Percentiles rank a stretch among this genome's conserved stretches.
phyloP scores from a whole-genome alignment of 2,329 filamentous ascomycete genomes.

The Ascochyta rabiei region DNA sequence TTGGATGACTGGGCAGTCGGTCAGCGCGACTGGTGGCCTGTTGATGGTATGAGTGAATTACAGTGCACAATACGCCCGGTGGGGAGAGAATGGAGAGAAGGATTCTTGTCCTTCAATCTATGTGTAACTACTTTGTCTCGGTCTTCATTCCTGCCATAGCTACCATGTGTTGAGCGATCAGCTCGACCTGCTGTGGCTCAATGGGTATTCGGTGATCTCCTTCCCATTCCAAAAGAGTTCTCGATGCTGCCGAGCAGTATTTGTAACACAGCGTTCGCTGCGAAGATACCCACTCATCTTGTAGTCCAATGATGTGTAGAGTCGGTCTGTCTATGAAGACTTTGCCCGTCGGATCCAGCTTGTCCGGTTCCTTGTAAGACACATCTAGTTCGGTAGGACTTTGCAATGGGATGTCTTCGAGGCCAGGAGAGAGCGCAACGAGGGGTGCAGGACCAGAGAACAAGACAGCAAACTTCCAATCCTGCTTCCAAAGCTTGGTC shows the following conservation, averaged over 20 bases:
- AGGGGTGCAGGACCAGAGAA: neutral
- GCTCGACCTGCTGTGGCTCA: neutral
- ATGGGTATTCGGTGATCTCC: neutral
- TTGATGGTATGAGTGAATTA: neutral
- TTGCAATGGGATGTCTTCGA: neutral
- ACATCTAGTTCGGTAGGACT: neutral
- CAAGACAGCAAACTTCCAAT: neutral
- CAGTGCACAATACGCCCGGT: too few species aligned
- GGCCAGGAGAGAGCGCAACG: neutral
- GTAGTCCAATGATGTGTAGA: neutral
- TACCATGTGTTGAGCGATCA: neutral
- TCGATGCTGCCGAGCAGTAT: neutral
- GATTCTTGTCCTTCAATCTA: too few species aligned
- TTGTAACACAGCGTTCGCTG: neutral
- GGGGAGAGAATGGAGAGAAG: too few species aligned
- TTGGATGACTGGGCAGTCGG: slow-evolving; percentile 68
- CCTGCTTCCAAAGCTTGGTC: neutral
- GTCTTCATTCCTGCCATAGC: neutral
- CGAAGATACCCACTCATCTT: neutral
- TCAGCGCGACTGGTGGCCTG: neutral
- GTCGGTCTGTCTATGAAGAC: neutral
- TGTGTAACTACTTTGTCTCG: neutral
- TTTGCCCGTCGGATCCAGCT: neutral
- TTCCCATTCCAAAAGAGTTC: neutral
- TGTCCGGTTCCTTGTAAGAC: neutral